Percentiles rank a stretch among this genome's conserved stretches.
These are phyloP conservation scores for Astrothelium macrocarpum DNA, from an alignment of 495 filamentous ascomycete species.

Conservation along the genomic window DNA sequence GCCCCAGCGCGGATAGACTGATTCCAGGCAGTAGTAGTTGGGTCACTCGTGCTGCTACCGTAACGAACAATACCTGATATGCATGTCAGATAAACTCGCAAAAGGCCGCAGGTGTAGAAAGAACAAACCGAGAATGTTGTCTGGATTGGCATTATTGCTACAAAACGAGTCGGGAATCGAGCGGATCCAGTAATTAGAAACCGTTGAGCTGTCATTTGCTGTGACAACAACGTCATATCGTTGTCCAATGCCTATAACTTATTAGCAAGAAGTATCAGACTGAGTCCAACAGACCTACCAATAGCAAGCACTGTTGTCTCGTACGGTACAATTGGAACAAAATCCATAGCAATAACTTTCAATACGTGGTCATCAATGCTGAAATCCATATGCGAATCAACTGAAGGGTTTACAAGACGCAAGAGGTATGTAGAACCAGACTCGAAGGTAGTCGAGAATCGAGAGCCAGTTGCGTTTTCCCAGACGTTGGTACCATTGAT, in stretches of 20 bases:
- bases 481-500: constrained; percentile 47
- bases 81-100: neutral
- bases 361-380: constrained; percentile 33
- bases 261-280: neutral
- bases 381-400: constrained; percentile 34
- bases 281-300: neutral
- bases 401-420: constrained; percentile 40
- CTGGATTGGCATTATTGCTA: constrained; percentile 4
- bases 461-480: constrained; percentile 30
- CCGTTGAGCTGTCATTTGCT: constrained; percentile 26
- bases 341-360: constrained; percentile 35
- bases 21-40: constrained; percentile 9
- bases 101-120: neutral
- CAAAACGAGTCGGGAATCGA: constrained; percentile 17
- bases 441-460: constrained; percentile 32
- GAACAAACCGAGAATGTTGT: neutral
- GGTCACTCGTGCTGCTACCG: neutral
- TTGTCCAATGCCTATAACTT: constrained; percentile 32
- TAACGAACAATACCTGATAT: constrained; percentile 8
- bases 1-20: constrained; percentile 19
- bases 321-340: constrained; percentile 33
- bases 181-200: constrained; percentile 33
- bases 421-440: constrained; percentile 40
- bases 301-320: constrained; percentile 17
- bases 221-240: constrained; percentile 36